These are phyloP conservation scores for Clavispora asparagi DNA, from an alignment of 805 yeast species.

Conservation along the genomic window DNA sequence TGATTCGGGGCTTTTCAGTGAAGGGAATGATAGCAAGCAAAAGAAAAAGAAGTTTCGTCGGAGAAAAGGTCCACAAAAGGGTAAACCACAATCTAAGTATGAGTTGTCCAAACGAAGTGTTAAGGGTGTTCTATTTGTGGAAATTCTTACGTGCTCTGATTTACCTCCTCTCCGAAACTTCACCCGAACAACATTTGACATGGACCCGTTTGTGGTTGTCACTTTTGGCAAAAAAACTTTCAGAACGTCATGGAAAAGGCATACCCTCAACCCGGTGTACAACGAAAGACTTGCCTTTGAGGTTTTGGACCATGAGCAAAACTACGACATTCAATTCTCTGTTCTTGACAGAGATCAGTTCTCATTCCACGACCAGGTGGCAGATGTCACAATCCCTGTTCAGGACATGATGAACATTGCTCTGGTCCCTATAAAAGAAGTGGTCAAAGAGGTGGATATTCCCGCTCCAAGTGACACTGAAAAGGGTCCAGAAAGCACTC, in stretches of 20 bases:
- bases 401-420: constrained; percentile 39
- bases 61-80: neutral
- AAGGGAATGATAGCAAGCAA: neutral
- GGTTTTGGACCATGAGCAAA: constrained; percentile 58
- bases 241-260: constrained; percentile 79
- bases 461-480: neutral
- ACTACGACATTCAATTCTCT: constrained; percentile 62
- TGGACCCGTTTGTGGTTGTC: constrained; percentile 94
- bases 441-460: neutral
- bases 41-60: constrained; percentile 4
- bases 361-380: constrained; percentile 80
- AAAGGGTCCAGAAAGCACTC: neutral
- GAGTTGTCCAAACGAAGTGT: constrained; percentile 37
- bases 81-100: constrained; percentile 20
- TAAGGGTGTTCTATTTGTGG: constrained; percentile 71
- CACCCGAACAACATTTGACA: constrained; percentile 75
- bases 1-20: neutral
- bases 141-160: constrained; percentile 66
- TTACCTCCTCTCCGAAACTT: constrained; percentile 74
- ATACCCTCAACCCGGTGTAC: constrained; percentile 76
- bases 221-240: constrained; percentile 86
- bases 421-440: constrained; percentile 15
- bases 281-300: constrained; percentile 80
- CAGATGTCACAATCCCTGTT: constrained; percentile 55
- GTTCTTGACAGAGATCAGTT: constrained; percentile 82